Evolutionary conservation across 805 yeast species (phyloP), one percentile per base, ranked within the genome.

Genomic region (Wickerhamomyces alni): DNA sequence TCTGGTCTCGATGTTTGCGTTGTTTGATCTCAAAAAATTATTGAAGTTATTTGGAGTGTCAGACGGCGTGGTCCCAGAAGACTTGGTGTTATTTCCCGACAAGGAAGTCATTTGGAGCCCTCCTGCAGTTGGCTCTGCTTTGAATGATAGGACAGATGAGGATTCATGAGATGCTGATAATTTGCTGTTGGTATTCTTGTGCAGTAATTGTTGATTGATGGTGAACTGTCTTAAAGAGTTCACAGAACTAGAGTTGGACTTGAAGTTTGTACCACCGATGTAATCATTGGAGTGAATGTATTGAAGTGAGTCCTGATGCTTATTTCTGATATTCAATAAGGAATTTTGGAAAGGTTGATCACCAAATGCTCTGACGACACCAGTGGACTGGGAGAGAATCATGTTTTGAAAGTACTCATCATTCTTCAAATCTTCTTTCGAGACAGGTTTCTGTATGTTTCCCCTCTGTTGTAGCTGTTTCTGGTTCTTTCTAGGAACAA

Each of bases 331-430:
- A 10, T 48, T 44, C 5, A 56, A 29, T 4, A 55, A 21, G 0
- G 61, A 57, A 35, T 54, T 55, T 27, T 48, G 43, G 41, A 51
- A 54, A 13, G 55, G 58, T 9, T 61, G 59, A 17, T 58, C 59
- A 17, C 59, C 61, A 42, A 66, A 63, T 5, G 62, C 63, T 37
- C 68, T 54, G 28, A 72, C 77, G 30, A 68, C 63, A 0, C 79
- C 80, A 0, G 76, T 72, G 0, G 79, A 72, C 46, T 74, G 79
- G 3, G 80, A 73, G 5, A 74, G 57, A 8, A 68, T 66, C 66
- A 66, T 63, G 38, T 58, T 57, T n/a, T 68, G 70, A 33, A 62
- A 53, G 41, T 63, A 66, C 32, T 63, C 59, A 19, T 50, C 52
- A 28, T 49, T 46, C 17, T 46, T 47, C 33, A 29, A 39, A 43